Evolutionary conservation across 108 stramenopile genomes (phyloP), one percentile per base, ranked within the genome.

Genomic region (Fistulifera solaris): DNA sequence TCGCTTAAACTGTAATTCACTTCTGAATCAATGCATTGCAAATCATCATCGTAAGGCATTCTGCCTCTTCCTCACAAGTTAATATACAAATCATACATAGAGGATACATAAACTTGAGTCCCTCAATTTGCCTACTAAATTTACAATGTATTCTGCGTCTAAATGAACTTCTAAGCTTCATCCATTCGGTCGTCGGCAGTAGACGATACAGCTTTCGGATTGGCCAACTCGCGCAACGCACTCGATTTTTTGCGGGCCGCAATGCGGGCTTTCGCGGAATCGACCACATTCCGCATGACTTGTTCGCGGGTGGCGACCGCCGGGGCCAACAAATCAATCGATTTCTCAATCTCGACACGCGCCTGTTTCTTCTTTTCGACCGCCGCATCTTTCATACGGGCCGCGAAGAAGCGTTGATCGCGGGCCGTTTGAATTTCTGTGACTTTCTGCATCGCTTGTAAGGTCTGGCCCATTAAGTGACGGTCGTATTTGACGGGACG

Each of bases 401-500:
- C 83, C n/a, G 74, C 80, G 70, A 85, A 85, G 75, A 77, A 85
- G 43, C 83, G 76, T 56, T 72, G 65, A 66, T 94, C 93, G 45
- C 93, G 55, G 8, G 62, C 70, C 54, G 79, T 69, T 68, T 95
- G 86, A 57, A 99, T 96, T 39, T 85, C 71, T 40, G 83, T 72
- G 19, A 98, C 94, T 17, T 84, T 75, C 68, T 96, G 80, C 95
- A 99, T 99, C 56, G 95, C 99, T 67, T 87, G 58, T 23, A 99
- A 79, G 21, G 99, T 98, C 77, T 93, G 91, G 31, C 89, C 94
- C 93, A 98, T 96, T 16, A 96, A 71, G 62, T 98, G 73, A 27
- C 93, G 78, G 77, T 97, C 94, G 65, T 98, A 98, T 65, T 96
- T 96, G 54, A 98, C 89, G 8, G 97, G 99, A 40, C 96, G 75